These are phyloP conservation scores for Skeletonema marinoi DNA, from an alignment of 108 stramenopile genomes.

Conservation along the genomic window DNA sequence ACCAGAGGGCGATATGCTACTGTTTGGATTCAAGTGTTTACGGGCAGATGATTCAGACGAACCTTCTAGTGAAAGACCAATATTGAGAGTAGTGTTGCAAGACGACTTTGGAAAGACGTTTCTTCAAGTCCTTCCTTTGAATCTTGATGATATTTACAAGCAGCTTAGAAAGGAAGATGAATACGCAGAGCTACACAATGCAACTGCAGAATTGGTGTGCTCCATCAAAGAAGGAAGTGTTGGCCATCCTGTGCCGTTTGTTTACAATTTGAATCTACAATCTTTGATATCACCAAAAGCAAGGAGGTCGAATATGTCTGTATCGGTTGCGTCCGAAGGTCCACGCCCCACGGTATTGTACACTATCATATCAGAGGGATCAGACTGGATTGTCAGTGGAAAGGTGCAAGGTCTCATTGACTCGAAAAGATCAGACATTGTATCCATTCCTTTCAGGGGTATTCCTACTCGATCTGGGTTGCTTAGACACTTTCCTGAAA, in stretches of 20 bases:
- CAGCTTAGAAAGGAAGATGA: constrained; percentile 50
- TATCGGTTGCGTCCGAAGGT: constrained; percentile 14
- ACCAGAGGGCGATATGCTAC: constrained; percentile 61
- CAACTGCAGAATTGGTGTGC: constrained; percentile 48
- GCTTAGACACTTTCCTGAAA: constrained; percentile 51
- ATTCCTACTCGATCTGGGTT: constrained; percentile 66
- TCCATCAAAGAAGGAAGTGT: constrained; percentile 55
- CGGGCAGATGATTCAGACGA: constrained; percentile 12
- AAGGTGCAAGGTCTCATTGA: constrained; percentile 68
- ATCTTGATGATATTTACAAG: constrained; percentile 54
- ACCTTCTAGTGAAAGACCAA: constrained; percentile 28
- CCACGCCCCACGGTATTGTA: constrained; percentile 39
- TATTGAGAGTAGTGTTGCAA: constrained; percentile 53
- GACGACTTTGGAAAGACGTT: constrained; percentile 69
- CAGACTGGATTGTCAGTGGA: constrained; percentile 68
- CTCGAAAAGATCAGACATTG: constrained; percentile 13
- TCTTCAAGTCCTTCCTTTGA: constrained; percentile 58
- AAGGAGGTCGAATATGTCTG: constrained; percentile 4
- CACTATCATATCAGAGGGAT: constrained; percentile 54
- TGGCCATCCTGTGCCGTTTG: constrained; percentile 66
- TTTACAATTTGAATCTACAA: constrained; percentile 43
- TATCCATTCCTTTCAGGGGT: constrained; percentile 59
- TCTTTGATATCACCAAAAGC: constrained; percentile 40
- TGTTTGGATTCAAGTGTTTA: constrained; percentile 63
- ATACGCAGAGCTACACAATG: constrained; percentile 24